phyloP scores from a whole-genome alignment of 2,329 filamentous ascomycete genomes.

The Aspergillus floridensis region DNA sequence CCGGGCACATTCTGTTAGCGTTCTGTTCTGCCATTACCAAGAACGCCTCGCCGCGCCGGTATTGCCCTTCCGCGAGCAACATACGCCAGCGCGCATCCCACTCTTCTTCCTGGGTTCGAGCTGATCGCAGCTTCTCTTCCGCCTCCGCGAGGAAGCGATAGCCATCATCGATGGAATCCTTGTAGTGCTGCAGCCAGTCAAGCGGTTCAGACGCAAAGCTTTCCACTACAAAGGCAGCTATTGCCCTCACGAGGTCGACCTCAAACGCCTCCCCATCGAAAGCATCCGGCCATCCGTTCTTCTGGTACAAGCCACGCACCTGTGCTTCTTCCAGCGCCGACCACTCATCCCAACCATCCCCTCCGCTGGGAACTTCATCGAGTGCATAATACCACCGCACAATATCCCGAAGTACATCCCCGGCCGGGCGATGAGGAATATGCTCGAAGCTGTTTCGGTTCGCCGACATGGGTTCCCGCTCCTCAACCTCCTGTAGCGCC shows the following conservation, averaged over 20 bases:
- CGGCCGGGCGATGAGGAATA: slow-evolving; percentile 14
- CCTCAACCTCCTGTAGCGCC: not conserved
- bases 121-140: not conserved
- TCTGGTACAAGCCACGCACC: slow-evolving; percentile 8
- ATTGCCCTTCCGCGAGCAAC: not conserved
- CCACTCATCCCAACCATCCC: not conserved
- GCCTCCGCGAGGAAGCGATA: not conserved
- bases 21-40: not conserved
- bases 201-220: not conserved
- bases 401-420: slow-evolving; percentile 19
- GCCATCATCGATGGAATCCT: not conserved
- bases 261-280: slow-evolving; percentile 20
- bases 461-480: not conserved
- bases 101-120: not conserved
- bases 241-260: slow-evolving; percentile 9
- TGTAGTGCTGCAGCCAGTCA: not conserved
- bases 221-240: not conserved
- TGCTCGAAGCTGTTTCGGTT: slow-evolving; percentile 17
- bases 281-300: slow-evolving; percentile 18
- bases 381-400: slow-evolving; percentile 12
- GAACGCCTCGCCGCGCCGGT: not conserved
- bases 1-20: not conserved
- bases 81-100: slow-evolving; percentile 1
- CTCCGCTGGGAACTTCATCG: slow-evolving; percentile 12
- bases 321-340: not conserved